Percentiles rank a stretch among this genome's conserved stretches.
Conservation (phyloP, 495 filamentous ascomycete genomes). For the Aspergillus bertholletiae region DNA sequence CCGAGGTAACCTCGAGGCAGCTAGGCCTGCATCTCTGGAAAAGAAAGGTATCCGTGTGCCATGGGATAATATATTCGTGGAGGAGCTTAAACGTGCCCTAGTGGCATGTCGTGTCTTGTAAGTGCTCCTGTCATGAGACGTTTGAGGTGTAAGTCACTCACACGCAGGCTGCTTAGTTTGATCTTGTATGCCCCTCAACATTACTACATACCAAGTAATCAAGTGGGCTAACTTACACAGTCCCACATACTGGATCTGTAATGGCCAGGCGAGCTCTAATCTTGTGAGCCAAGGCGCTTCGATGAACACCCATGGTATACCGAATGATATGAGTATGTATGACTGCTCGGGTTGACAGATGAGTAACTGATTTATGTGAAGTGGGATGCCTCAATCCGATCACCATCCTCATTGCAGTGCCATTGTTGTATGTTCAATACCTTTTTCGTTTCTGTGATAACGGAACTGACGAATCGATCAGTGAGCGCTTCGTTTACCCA, state of each 20-base stretch:
- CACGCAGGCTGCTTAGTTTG: too few species aligned
- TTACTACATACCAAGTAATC: background rate
- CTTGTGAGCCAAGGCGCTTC: constrained; percentile 59
- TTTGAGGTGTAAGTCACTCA: too few species aligned
- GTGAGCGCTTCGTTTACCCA: constrained; percentile 50
- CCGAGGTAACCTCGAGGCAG: constrained; percentile 16
- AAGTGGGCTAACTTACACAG: background rate
- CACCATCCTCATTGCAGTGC: background rate
- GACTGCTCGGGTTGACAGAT: constrained; percentile 37
- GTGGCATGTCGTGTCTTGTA: constrained; percentile 53
- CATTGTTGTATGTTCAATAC: background rate
- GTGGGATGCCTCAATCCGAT: background rate
- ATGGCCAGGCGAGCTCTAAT: constrained; percentile 50
- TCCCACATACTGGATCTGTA: constrained; percentile 56
- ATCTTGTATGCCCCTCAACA: background rate
- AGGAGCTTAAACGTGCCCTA: constrained; percentile 57
- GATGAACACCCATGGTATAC: constrained; percentile 59
- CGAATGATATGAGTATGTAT: constrained; percentile 60
- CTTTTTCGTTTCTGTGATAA: background rate
- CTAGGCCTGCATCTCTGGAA: constrained; percentile 3
- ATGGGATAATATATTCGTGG: constrained; percentile 63
- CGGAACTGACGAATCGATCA: background rate
- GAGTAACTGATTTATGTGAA: background rate
- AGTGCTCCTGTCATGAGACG: too few species aligned
- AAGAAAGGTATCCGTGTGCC: constrained; percentile 36